Percentiles rank a stretch among this genome's conserved stretches.
These are phyloP conservation scores for Melanomma pulvis-pyrius DNA, from an alignment of 495 filamentous ascomycete genomes.

Conservation along the genomic window DNA sequence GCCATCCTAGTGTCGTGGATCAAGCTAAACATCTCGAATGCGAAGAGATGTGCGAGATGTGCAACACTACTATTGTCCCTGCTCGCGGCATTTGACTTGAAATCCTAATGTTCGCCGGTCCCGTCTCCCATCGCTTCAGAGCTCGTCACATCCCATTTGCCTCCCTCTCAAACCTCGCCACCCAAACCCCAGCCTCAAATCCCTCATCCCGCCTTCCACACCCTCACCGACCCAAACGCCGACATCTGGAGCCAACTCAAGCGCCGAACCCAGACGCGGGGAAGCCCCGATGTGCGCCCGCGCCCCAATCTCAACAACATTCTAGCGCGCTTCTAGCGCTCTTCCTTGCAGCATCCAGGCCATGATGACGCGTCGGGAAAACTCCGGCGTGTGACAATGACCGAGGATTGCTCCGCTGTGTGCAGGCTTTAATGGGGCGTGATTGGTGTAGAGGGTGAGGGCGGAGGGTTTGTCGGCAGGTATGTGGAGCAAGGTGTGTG, in stretches of 20 bases:
- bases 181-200: no score
- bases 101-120: no score
- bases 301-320: neutral
- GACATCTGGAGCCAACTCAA: no score
- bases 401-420: neutral
- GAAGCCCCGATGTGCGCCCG: neutral
- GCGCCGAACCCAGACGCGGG: neutral
- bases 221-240: no score
- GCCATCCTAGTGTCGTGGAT: neutral
- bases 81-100: neutral
- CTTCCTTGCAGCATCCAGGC: constrained; percentile 3
- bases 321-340: constrained; percentile 22
- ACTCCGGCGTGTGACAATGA: neutral
- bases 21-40: neutral
- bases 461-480: constrained; percentile 13
- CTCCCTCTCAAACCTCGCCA: no score
- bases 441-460: neutral
- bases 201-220: no score
- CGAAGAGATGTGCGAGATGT: neutral
- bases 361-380: neutral
- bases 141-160: no score
- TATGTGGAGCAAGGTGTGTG: neutral
- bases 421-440: neutral
- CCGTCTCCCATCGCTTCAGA: no score
- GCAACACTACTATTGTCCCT: neutral